A percentile compares a stretch with the other conserved stretches of the same genome.
These are phyloP conservation scores for Boletus reticulatus DNA, from an alignment of 768 basidiomycete genomes.

Conservation along the genomic window DNA sequence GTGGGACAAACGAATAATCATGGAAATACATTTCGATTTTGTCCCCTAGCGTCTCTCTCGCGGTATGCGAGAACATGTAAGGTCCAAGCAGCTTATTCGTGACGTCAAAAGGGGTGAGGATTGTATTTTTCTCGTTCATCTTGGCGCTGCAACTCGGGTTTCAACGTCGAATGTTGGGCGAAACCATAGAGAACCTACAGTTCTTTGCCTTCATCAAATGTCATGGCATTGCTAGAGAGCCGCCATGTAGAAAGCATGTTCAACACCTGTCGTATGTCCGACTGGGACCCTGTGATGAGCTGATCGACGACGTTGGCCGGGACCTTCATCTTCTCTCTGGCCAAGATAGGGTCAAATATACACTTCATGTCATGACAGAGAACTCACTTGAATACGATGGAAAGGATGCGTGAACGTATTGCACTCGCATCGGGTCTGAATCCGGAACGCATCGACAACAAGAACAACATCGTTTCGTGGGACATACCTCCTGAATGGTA, in stretches of 20 bases:
- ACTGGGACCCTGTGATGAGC: slow-evolving; percentile 83
- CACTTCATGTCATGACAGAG: background rate
- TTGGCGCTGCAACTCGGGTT: slow-evolving; percentile 54
- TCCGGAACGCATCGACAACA: background rate
- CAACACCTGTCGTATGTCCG: slow-evolving; percentile 94
- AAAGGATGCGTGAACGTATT: slow-evolving; percentile 84
- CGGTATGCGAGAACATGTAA: slow-evolving; percentile 81
- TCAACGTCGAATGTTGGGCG: slow-evolving; percentile 1
- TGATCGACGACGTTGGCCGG: slow-evolving; percentile 90
- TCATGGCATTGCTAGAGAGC: slow-evolving; percentile 75
- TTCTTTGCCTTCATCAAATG: slow-evolving; percentile 89
- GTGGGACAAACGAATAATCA: slow-evolving; percentile 89
- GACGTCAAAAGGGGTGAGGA: slow-evolving; percentile 91
- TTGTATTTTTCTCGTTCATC: slow-evolving; percentile 89
- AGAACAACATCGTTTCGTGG: background rate
- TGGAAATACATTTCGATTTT: slow-evolving; percentile 98
- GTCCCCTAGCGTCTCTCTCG: slow-evolving; percentile 78
- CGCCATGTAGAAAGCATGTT: slow-evolving; percentile 99
- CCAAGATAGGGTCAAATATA: background rate
- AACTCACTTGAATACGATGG: slow-evolving; percentile 85
- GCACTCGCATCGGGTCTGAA: slow-evolving; percentile 71
- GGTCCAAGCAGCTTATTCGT: slow-evolving; percentile 89
- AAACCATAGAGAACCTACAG: slow-evolving; percentile 53
- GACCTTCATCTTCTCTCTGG: slow-evolving; percentile 91
- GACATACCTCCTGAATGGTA: slow-evolving; percentile 75